A percentile compares a stretch with the other conserved stretches of the same genome.
These are phyloP conservation scores for Oldenlandia corymbosa DNA, from an alignment of 257 asterid genomes.

Conservation along the genomic window DNA sequence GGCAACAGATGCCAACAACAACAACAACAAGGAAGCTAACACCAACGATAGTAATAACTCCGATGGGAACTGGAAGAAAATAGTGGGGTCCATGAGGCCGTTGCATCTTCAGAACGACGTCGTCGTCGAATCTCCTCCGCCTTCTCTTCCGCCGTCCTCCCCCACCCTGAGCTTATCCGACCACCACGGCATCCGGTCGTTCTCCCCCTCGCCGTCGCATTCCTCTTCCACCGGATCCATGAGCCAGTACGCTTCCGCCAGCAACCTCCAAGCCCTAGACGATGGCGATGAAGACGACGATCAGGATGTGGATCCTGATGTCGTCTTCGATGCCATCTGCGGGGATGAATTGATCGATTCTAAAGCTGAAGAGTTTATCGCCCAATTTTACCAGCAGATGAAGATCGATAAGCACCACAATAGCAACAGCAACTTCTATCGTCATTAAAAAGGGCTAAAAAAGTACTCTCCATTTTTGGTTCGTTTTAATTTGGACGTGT, in stretches of 20 bases:
- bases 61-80: conserved; percentile 45
- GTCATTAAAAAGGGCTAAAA: too few relatives aligned
- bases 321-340: conserved; percentile 25
- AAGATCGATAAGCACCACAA: conserved; percentile 19
- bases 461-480: not conserved
- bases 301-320: conserved; percentile 24
- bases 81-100: conserved; percentile 74
- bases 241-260: conserved; percentile 38
- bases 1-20: not conserved
- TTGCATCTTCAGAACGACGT: conserved; percentile 42
- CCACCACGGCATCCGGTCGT: conserved; percentile 12
- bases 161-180: not conserved
- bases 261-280: conserved; percentile 30
- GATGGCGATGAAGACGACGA: not conserved
- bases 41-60: conserved; percentile 10
- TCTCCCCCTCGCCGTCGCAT: conserved; percentile 14
- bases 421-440: not conserved
- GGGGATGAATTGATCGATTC: conserved; percentile 38
- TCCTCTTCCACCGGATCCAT: conserved; percentile 19
- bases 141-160: conserved; percentile 8
- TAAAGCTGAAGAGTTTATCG: conserved; percentile 37
- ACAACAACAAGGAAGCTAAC: not conserved
- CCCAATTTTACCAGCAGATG: conserved; percentile 33
- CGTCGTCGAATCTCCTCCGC: conserved; percentile 30
- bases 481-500: not conserved